Percentiles rank a stretch among this genome's conserved stretches.
Conservation (phyloP, 2,329 filamentous ascomycete genomes). For the Sarocladium kiliense region DNA sequence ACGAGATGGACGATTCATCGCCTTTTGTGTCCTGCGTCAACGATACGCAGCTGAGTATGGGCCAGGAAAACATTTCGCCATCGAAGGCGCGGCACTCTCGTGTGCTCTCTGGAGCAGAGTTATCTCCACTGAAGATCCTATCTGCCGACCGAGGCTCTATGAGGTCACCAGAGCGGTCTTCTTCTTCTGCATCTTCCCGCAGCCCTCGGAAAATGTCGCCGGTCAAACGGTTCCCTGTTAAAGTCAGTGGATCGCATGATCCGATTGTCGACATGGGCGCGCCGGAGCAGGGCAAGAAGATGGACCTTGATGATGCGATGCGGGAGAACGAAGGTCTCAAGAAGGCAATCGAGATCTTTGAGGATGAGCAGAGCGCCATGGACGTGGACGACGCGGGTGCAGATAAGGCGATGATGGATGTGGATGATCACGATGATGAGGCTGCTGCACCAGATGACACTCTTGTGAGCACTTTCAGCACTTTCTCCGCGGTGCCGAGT, state of each 20-base stretch:
- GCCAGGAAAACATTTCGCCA: slow-evolving; percentile 43
- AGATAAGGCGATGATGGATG: slow-evolving; percentile 16
- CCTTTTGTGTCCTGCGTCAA: slow-evolving; percentile 24
- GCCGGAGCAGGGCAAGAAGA: slow-evolving; percentile 11
- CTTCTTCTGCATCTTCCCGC: neutral
- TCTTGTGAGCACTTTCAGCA: slow-evolving; percentile 77
- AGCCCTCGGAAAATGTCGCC: slow-evolving; percentile 36
- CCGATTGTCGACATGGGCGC: neutral
- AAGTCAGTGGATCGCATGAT: slow-evolving; percentile 33
- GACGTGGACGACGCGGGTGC: slow-evolving; percentile 23
- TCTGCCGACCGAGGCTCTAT: slow-evolving; percentile 23
- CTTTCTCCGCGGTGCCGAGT: slow-evolving; percentile 84
- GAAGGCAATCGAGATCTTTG: slow-evolving; percentile 57
- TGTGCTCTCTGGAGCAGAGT: slow-evolving; percentile 51
- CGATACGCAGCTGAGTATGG: slow-evolving; percentile 23
- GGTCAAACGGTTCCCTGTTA: slow-evolving; percentile 58
- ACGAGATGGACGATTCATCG: slow-evolving; percentile 20
- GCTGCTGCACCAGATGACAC: slow-evolving; percentile 61
- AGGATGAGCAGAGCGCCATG: slow-evolving; percentile 40
- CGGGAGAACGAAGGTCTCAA: slow-evolving; percentile 51
- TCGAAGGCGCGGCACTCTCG: slow-evolving; percentile 45
- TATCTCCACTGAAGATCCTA: slow-evolving; percentile 50
- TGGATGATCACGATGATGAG: slow-evolving; percentile 25
- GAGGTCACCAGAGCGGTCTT: neutral
- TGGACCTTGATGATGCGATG: slow-evolving; percentile 49